Evolutionary conservation across 2,329 filamentous ascomycete species (phyloP).

Genomic region (Pestalotiopsis sp.): DNA sequence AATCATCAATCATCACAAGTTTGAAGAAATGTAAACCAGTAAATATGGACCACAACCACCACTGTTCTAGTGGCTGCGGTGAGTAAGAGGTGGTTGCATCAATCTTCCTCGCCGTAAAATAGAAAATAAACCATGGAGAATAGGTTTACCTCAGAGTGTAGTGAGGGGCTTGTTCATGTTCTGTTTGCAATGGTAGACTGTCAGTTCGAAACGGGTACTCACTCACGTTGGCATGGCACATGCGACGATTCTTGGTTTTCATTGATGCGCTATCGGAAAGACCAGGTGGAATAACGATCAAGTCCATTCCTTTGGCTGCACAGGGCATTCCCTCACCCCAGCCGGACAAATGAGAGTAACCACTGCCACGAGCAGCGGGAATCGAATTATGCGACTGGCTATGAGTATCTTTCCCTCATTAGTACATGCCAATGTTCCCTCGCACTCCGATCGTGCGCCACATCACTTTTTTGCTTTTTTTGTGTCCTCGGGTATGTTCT

Average conservation of each 20-base stretch:
- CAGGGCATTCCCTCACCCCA: conserved; percentile 95
- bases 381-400: conserved; percentile 38
- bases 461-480: conserved; percentile 25
- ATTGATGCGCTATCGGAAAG: conserved; percentile 17
- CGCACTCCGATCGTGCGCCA: conserved; percentile 31
- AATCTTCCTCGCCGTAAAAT: conserved; percentile 35
- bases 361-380: conserved; percentile 22
- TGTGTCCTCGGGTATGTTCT: conserved; percentile 24
- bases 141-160: conserved; percentile 33
- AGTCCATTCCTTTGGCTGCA: conserved; percentile 84
- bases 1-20: not conserved
- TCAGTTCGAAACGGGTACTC: not conserved
- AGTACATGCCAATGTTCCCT: conserved; percentile 73
- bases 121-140: conserved; percentile 30
- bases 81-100: conserved; percentile 12
- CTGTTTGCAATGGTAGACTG: not conserved
- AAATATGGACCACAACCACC: not conserved
- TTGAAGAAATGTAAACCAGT: not conserved
- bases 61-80: not conserved
- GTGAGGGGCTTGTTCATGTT: not conserved
- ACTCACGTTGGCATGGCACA: not conserved
- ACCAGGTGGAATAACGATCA: conserved; percentile 75
- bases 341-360: conserved; percentile 22
- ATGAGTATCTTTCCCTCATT: conserved; percentile 99
- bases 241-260: conserved; percentile 3